Evolutionary conservation across 2,329 filamentous ascomycete genomes (phyloP), one percentile per base, ranked within the genome.

Genomic region (Cercospora beticola): DNA sequence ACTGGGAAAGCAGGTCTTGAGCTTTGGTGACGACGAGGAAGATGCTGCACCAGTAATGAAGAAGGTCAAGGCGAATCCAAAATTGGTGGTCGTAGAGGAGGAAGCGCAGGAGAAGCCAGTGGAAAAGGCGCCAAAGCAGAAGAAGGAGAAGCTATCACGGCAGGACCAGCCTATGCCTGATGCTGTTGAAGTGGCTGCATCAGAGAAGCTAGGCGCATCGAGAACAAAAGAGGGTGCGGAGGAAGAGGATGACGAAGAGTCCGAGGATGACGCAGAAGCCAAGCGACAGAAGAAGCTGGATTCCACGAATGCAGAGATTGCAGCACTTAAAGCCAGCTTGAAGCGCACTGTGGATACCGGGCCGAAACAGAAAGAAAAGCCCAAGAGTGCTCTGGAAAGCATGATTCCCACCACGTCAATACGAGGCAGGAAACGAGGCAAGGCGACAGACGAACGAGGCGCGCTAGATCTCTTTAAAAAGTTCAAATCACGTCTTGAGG

Each of bases 291-390:
- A 68, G 67, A 68, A 60, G 26, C 81, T 94, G 9, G 89, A 93
- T 70, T 84, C 84, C 72, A 92, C 91, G 3, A 94, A 94, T 72
- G 91, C 92, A 43, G 90, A 95, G 75, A 93, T 94, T 64, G 91
- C 90, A 4, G 90, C 90, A 1, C 82, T 95, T 4, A 94, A 94
- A 78, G 90, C 90, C 8, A 93, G 91, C 0, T 92, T 95, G 90
- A 90, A 89, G 76, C 86, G 92, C 36, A 90, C 85, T 23, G 74
- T 76, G 7, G 74, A 78, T 12, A 68, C 68, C 8, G 78, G 77
- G 30, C 75, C 79, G 5, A 74, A 74, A 58, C 68, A 84, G 1
- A 83, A 84, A 30, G 85, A 88, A 71, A 86, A 86, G 71, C 87
- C 87, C 75, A 90, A 90, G 74, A 90, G 89, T 1, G 86, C 88